Percentiles rank a stretch among this genome's conserved stretches.
Evolutionary conservation across 1,284 basidiomycete species (phyloP).

Genomic region (Macrocystidia cucumis): DNA sequence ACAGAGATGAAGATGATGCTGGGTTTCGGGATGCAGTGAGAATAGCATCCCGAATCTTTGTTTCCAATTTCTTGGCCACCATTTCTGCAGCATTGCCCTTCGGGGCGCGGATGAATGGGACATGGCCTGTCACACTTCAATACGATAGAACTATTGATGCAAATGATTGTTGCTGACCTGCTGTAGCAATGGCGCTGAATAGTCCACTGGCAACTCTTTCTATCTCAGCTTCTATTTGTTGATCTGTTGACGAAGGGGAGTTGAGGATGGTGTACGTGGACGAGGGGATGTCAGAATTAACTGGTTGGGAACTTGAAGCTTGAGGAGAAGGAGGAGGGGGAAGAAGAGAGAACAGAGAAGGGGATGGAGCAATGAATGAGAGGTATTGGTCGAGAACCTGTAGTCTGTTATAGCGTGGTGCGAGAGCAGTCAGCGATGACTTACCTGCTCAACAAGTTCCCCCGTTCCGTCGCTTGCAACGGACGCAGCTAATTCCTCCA

Average conservation of each 20-base stretch:
- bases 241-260: conserved; percentile 86
- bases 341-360: conserved; percentile 90
- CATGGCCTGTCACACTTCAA: conserved; percentile 51
- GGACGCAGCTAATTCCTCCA: conserved; percentile 90
- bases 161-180: conserved; percentile 40
- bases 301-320: conserved; percentile 23
- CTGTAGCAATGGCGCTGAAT: conserved; percentile 90
- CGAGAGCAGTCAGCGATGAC: conserved; percentile 12
- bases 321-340: conserved; percentile 34
- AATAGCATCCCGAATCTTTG: conserved; percentile 89
- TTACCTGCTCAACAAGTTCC: conserved; percentile 75
- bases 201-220: conserved; percentile 89
- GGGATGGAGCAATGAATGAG: conserved; percentile 93
- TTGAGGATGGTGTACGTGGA: conserved; percentile 84
- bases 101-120: conserved; percentile 94
- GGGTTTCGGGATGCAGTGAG: conserved; percentile 70
- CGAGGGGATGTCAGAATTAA: conserved; percentile 23
- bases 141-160: neutral
- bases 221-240: conserved; percentile 90
- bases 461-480: conserved; percentile 84
- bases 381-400: conserved; percentile 96
- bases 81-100: conserved; percentile 97
- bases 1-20: conserved; percentile 48
- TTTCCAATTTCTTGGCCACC: conserved; percentile 93
- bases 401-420: conserved; percentile 4